Evolutionary conservation across 2,329 filamentous ascomycete genomes (phyloP).

Genomic region (Talaromyces pinophilus): DNA sequence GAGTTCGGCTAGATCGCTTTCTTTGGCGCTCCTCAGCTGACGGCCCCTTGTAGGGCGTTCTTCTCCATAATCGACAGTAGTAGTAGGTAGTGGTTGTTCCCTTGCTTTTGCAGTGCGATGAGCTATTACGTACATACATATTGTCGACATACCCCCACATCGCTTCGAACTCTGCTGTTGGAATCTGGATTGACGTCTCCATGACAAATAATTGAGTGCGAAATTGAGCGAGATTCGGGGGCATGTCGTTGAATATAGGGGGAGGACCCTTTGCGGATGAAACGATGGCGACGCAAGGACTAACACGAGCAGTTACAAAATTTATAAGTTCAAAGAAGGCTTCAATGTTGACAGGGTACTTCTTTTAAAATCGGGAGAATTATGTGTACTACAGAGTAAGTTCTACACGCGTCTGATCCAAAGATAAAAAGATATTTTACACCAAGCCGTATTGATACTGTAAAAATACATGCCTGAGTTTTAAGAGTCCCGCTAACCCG

Average conservation of each 20-base stretch:
- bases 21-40: neutral
- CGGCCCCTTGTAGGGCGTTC: neutral
- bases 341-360: neutral
- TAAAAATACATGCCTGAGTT: neutral
- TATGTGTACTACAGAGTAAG: neutral
- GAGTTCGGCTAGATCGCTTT: neutral
- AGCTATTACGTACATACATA: neutral
- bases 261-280: neutral
- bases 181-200: neutral
- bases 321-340: neutral
- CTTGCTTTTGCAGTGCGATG: neutral
- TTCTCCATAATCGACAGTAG: conserved; percentile 1
- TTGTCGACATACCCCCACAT: neutral
- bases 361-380: neutral
- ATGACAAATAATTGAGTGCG: neutral
- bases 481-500: neutral
- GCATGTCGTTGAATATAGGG: neutral
- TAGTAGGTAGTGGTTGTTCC: neutral
- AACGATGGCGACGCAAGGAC: neutral
- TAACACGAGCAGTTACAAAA: neutral
- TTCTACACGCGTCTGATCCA: neutral
- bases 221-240: neutral
- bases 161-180: neutral
- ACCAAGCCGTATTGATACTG: neutral
- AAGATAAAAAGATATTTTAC: neutral